These are phyloP conservation scores for Madurella fahalii DNA, from an alignment of 2,329 filamentous ascomycete species.

Conservation along the genomic window DNA sequence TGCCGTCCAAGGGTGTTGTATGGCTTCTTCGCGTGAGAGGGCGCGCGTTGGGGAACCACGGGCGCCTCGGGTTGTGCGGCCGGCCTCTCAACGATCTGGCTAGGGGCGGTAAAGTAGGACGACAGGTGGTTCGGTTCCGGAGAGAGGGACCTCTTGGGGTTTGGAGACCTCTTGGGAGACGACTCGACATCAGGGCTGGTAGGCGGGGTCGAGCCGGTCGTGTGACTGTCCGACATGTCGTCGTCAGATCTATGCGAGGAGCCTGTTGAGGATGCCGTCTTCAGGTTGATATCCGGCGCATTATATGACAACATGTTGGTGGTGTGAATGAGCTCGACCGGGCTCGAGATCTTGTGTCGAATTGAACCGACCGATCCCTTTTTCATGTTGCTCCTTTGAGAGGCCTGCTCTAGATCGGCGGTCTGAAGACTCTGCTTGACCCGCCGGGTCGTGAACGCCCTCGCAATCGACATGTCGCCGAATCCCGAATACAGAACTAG, in stretches of 20 bases:
- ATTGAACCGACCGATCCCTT: conserved; percentile 46
- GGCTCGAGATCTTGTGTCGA: conserved; percentile 77
- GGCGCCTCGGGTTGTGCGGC: conserved; percentile 49
- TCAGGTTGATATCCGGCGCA: conserved; percentile 70
- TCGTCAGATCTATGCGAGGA: conserved; percentile 58
- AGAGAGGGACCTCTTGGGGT: conserved; percentile 43
- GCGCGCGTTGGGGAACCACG: conserved; percentile 69
- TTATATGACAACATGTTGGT: conserved; percentile 97
- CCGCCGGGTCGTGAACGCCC: conserved; percentile 69
- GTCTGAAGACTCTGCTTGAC: conserved; percentile 52
- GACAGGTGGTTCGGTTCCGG: conserved; percentile 64
- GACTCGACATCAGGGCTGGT: conserved; percentile 63
- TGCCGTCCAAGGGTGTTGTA: conserved; percentile 63
- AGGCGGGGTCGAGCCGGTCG: conserved; percentile 56
- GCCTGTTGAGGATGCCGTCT: conserved; percentile 44
- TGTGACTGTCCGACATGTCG: conserved; percentile 62
- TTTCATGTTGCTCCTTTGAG: conserved; percentile 49
- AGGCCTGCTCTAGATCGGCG: conserved; percentile 38
- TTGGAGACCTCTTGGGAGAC: conserved; percentile 13
- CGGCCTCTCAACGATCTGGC: conserved; percentile 39
- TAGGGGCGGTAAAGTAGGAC: conserved; percentile 58
- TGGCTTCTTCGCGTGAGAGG: conserved; percentile 82
- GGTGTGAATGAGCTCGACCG: conserved; percentile 82
- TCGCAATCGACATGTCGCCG: conserved; percentile 45
- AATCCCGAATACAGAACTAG: not conserved